Conservation (phyloP, 768 basidiomycete genomes). For the Chalciporus sphaerocephalus region DNA sequence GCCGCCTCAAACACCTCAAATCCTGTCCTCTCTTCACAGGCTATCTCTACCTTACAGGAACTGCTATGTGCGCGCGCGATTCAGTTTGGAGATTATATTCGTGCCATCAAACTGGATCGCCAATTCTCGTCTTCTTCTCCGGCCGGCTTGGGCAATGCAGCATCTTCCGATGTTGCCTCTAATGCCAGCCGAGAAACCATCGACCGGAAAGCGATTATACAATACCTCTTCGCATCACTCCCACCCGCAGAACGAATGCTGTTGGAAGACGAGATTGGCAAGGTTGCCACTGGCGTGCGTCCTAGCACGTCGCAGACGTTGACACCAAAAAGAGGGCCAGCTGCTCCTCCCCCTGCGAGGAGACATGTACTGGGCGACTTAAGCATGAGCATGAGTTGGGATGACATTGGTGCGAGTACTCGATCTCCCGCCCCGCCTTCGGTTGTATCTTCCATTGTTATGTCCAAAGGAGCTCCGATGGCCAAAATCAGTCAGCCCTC, state of each 20-base stretch:
- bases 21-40: slow-evolving; percentile 37
- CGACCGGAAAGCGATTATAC: slow-evolving; percentile 65
- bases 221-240: slow-evolving; percentile 61
- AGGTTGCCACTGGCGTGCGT: slow-evolving; percentile 24
- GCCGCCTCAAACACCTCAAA: background rate
- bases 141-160: slow-evolving; percentile 19
- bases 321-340: slow-evolving; percentile 4
- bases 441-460: slow-evolving; percentile 1
- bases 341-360: slow-evolving; percentile 14
- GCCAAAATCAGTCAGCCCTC: background rate
- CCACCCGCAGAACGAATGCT: slow-evolving; percentile 59
- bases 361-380: slow-evolving; percentile 25
- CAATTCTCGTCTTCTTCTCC: slow-evolving; percentile 47
- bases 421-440: slow-evolving; percentile 10
- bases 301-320: slow-evolving; percentile 4
- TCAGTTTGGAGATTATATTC: slow-evolving; percentile 61
- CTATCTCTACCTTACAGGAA: slow-evolving; percentile 63
- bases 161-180: slow-evolving; percentile 17
- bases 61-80: slow-evolving; percentile 76
- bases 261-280: slow-evolving; percentile 56
- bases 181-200: slow-evolving; percentile 29
- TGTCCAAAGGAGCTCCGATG: background rate
- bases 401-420: slow-evolving; percentile 40
- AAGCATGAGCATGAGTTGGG: slow-evolving; percentile 61
- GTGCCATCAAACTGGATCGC: slow-evolving; percentile 75